Percentiles rank a stretch among this genome's conserved stretches.
These are phyloP conservation scores for Lobosporangium transversale DNA, from an alignment of 192 early-diverging fungal genomes.

Conservation along the genomic window DNA sequence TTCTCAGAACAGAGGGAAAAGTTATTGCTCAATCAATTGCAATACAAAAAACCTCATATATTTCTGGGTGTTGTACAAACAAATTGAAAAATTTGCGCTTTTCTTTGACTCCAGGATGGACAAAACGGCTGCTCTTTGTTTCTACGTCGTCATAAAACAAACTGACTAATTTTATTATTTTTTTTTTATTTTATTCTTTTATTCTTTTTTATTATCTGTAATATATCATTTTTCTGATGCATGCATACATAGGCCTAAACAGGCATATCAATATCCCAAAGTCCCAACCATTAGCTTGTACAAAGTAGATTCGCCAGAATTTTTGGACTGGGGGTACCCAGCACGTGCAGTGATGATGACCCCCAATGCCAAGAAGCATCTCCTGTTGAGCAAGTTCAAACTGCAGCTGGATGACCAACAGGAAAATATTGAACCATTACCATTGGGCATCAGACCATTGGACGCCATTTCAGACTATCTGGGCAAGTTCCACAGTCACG, in stretches of 20 bases:
- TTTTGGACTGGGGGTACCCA: slow-evolving; percentile 62
- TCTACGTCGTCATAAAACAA: too few species aligned
- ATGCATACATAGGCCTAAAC: slow-evolving; percentile 54
- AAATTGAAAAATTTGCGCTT: too few species aligned
- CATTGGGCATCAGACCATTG: slow-evolving; percentile 49
- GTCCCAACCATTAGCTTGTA: slow-evolving; percentile 55
- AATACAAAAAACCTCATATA: too few species aligned
- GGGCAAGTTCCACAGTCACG: slow-evolving; percentile 52
- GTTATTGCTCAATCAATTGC: too few species aligned
- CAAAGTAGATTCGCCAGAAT: slow-evolving; percentile 51
- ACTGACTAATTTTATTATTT: too few species aligned
- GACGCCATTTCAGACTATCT: slow-evolving; percentile 57
- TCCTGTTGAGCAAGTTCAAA: slow-evolving; percentile 57
- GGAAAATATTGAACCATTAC: slow-evolving; percentile 54
- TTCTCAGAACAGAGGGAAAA: too few species aligned
- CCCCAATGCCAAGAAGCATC: slow-evolving; percentile 53
- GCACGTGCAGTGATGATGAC: slow-evolving; percentile 53
- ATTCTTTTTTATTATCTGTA: not conserved
- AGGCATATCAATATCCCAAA: slow-evolving; percentile 59
- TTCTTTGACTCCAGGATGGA: too few species aligned
- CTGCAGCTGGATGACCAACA: slow-evolving; percentile 53
- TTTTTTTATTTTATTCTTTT: not conserved
- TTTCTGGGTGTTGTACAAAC: too few species aligned
- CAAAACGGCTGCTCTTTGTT: too few species aligned
- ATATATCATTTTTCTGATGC: not conserved